Base-by-base conservation (phyloP, 495 filamentous ascomycete species). In the Pyrenula aspistea region DNA sequence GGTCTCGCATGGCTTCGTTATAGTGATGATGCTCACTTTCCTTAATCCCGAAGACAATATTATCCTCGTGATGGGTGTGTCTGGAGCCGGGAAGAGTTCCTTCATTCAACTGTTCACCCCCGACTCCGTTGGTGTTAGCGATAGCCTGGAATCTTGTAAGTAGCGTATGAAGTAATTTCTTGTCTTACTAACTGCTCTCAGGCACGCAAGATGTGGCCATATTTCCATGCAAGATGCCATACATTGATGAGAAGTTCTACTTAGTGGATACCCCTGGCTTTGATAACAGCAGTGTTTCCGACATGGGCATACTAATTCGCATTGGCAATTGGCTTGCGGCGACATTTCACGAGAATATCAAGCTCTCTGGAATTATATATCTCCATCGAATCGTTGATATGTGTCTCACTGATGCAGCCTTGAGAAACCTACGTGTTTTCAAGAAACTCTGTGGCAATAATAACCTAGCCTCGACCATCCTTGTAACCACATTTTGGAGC, bases 261-360 rank as follows among this genome's bases (percentile, higher is more conserved):
- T 60, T 75, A 1, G 56, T 78, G 3, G 73, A 77, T 53, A 73
- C 72, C 0, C 73, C 73, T 2, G 73, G 73, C 0, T 77, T 77
- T 55, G 65, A 75, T 53, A 67, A 75, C 54, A 73, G 68, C 0
- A 49, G 63, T 8, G 55, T 57, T 8, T 56, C 47, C 12, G 75
- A 76, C 51, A 62, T 68, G 0, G 68, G 71, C 2, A 61, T 76
- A 19, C 59, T 77, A 3, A 54, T 55, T 12, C 63, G 72, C 11
- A 65, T 78, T 25, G 64, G 65, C 11, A n/a, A n/a, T 24, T 72
- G 56, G 51, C 53, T 23, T 68, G 20, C 10, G 4, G 10, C 8
- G 19, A 24, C 57, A 1, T 66, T 70, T 25, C 21, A 57, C 8
- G 25, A 56, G 3, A 55, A 56, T 1, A 53, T 57, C 22, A 25